Percentiles rank a stretch among this genome's conserved stretches.
These are phyloP conservation scores for Trypanosoma avium DNA, from an alignment of 208 protist species.

Conservation along the genomic window DNA sequence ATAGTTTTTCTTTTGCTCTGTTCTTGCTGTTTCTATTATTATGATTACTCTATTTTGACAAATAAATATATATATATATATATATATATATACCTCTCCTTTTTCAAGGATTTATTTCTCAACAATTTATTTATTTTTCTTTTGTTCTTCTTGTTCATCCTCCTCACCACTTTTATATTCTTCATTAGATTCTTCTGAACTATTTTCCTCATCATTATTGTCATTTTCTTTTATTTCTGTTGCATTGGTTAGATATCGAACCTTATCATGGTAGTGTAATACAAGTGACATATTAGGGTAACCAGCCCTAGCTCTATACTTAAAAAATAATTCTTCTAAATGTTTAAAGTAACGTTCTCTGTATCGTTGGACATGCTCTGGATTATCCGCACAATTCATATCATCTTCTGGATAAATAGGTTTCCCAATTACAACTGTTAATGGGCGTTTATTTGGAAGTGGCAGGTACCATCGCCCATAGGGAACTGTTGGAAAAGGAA, in stretches of 20 bases:
- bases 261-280: constrained; percentile 46
- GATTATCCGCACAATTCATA: constrained; percentile 34
- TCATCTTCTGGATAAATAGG: constrained; percentile 45
- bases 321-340: constrained; percentile 60
- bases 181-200: background rate
- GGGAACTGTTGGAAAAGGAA: constrained; percentile 62
- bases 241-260: background rate
- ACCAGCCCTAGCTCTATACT: constrained; percentile 46
- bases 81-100: no score
- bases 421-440: constrained; percentile 61
- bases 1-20: no score
- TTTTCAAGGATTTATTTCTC: no score
- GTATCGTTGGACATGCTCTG: constrained; percentile 41
- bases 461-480: constrained; percentile 57
- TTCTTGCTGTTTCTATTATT: no score
- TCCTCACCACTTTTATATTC: background rate
- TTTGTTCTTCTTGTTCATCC: background rate
- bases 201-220: background rate
- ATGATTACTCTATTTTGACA: no score
- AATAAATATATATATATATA: no score
- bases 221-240: background rate
- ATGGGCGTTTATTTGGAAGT: constrained; percentile 35
- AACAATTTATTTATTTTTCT: no score
- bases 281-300: constrained; percentile 67
- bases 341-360: constrained; percentile 52